phyloP scores from a whole-genome alignment of 2,329 filamentous ascomycete genomes.

The Claviceps sp. region DNA sequence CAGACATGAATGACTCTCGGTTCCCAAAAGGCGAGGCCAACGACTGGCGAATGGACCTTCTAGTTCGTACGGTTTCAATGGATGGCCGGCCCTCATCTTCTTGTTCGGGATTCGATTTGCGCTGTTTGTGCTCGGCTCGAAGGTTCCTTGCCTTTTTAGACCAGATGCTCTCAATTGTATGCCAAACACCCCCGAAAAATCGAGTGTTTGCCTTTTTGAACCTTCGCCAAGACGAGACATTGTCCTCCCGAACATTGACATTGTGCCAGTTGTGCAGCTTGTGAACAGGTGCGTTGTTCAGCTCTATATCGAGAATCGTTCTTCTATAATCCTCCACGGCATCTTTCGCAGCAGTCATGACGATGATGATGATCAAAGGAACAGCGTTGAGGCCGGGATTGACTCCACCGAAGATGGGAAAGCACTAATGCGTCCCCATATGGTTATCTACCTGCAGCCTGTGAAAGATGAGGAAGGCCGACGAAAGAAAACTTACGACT shows the following conservation, averaged over 20 bases:
- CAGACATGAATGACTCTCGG: constrained; percentile 39
- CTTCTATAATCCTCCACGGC: constrained; percentile 90
- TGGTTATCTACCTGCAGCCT: neutral
- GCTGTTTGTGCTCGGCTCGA: constrained; percentile 34
- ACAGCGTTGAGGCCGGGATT: constrained; percentile 86
- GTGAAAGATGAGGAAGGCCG: neutral
- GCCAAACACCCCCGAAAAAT: constrained; percentile 40
- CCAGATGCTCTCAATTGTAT: constrained; percentile 32
- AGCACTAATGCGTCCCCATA: constrained; percentile 50
- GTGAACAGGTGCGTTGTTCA: constrained; percentile 94
- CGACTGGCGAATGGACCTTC: constrained; percentile 23
- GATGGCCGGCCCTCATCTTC: constrained; percentile 51
- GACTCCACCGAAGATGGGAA: constrained; percentile 84
- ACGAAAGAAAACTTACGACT: constrained; percentile 48
- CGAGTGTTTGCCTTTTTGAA: constrained; percentile 80
- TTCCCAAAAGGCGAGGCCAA: constrained; percentile 38
- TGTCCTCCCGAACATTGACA: constrained; percentile 81
- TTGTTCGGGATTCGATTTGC: constrained; percentile 8
- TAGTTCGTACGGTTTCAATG: constrained; percentile 22
- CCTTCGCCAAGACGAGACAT: constrained; percentile 71
- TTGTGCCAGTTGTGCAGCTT: constrained; percentile 81
- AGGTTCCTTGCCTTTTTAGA: constrained; percentile 35
- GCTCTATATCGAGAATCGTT: constrained; percentile 78
- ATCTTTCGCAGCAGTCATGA: constrained; percentile 84
- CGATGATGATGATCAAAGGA: constrained; percentile 83